A percentile compares a stretch with the other conserved stretches of the same genome.
These are phyloP conservation scores for Fibroporia radiculosa DNA, from an alignment of 768 basidiomycete genomes.

Conservation along the genomic window DNA sequence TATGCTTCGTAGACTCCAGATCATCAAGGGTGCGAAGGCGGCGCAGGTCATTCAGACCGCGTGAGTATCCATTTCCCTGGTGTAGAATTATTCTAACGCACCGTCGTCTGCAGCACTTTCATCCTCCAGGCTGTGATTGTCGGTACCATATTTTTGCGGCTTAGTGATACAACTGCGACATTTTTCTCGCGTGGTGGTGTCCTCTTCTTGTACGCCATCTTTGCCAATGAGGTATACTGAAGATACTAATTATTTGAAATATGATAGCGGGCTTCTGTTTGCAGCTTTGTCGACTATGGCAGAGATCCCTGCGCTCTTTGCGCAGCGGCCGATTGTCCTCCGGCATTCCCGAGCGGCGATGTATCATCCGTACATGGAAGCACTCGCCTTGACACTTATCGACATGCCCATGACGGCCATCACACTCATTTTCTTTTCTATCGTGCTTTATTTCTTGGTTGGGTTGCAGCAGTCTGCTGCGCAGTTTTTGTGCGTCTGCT, in stretches of 20 bases:
- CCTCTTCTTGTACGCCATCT: conserved; percentile 55
- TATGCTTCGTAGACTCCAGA: conserved; percentile 27
- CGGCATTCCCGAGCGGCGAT: conserved; percentile 53
- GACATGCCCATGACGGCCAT: conserved; percentile 51
- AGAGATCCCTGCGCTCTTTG: conserved; percentile 50
- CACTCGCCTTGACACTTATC: conserved; percentile 50
- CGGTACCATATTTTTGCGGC: conserved; percentile 57
- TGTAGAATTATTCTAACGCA: conserved; percentile 9
- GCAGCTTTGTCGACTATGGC: conserved; percentile 43
- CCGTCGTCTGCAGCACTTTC: conserved; percentile 39
- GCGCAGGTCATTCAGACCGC: conserved; percentile 21
- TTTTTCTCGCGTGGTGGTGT: conserved; percentile 73
- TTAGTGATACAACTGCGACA: conserved; percentile 45
- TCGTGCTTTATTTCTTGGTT: conserved; percentile 57
- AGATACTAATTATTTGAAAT: not conserved
- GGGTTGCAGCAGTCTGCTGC: conserved; percentile 43
- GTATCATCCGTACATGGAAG: conserved; percentile 51
- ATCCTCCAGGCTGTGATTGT: conserved; percentile 45
- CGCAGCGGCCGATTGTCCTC: conserved; percentile 51
- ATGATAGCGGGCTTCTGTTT: conserved; percentile 39
- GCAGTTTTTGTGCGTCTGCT: conserved; percentile 55
- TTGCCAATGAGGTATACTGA: not conserved
- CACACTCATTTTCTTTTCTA: conserved; percentile 35
- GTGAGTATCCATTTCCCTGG: conserved; percentile 10
- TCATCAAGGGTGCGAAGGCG: conserved; percentile 23